phyloP scores from a whole-genome alignment of 305 asterid genomes.

The Rubia balearica region DNA sequence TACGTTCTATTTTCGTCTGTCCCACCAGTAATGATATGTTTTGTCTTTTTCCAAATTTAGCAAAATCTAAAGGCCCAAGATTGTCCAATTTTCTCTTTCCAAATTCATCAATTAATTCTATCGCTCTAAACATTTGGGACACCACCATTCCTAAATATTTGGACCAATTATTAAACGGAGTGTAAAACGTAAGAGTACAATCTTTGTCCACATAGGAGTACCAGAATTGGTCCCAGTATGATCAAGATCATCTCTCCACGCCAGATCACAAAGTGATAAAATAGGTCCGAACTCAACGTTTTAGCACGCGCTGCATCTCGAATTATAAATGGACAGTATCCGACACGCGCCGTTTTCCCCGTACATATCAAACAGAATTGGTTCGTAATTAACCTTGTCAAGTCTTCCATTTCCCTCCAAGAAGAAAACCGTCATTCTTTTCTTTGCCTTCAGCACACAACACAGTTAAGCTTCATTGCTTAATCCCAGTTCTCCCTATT shows the following conservation, averaged over 20 bases:
- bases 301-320: not conserved
- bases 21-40: too few species aligned
- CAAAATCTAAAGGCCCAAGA: too few species aligned
- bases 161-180: too few species aligned
- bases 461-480: slow-evolving; percentile 9
- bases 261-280: not conserved
- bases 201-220: too few species aligned
- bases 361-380: not conserved
- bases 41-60: too few species aligned
- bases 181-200: too few species aligned
- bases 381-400: slow-evolving; percentile 3
- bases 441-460: slow-evolving; percentile 8
- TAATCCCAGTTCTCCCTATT: not conserved
- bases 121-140: too few species aligned
- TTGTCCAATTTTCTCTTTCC: too few species aligned
- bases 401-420: slow-evolving; percentile 9
- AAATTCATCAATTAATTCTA: too few species aligned
- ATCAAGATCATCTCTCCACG: not conserved
- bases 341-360: not conserved
- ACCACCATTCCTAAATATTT: too few species aligned
- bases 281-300: not conserved
- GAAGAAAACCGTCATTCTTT: slow-evolving; percentile 11
- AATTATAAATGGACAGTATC: not conserved
- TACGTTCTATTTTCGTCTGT: too few species aligned
- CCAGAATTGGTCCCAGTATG: too few species aligned